Percentiles rank a stretch among this genome's conserved stretches.
These are phyloP conservation scores for Adansonia gregorii DNA, from an alignment of 441 rosid genomes.

Conservation along the genomic window DNA sequence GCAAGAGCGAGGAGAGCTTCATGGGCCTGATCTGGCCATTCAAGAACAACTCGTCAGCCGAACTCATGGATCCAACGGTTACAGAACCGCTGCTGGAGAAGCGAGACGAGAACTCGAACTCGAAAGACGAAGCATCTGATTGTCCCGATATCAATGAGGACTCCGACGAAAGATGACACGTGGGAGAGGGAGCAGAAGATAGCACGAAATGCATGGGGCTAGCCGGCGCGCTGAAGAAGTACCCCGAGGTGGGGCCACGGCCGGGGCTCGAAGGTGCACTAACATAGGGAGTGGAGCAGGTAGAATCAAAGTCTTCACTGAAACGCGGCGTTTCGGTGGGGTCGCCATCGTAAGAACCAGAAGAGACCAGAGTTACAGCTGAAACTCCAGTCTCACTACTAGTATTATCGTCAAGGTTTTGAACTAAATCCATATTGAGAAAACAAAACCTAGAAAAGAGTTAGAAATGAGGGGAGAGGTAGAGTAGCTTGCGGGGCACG, in stretches of 20 bases:
- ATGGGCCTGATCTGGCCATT: constrained; percentile 52
- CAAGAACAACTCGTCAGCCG: constrained; percentile 50
- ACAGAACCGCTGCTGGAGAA: constrained; percentile 29
- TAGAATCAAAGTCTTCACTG: constrained; percentile 38
- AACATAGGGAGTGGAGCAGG: constrained; percentile 45
- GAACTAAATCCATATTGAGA: constrained; percentile 26
- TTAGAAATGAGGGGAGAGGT: not conserved
- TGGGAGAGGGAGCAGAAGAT: constrained; percentile 28
- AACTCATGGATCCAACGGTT: constrained; percentile 40
- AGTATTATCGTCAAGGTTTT: constrained; percentile 4
- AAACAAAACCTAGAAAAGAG: not conserved
- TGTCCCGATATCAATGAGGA: constrained; percentile 25
- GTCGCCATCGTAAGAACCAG: constrained; percentile 16
- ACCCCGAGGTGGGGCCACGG: constrained; percentile 32
- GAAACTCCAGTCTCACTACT: not conserved
- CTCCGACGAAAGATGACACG: constrained; percentile 15
- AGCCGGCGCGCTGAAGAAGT: constrained; percentile 46
- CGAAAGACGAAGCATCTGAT: constrained; percentile 24
- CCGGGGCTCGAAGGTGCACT: constrained; percentile 49
- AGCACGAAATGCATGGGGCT: constrained; percentile 46
- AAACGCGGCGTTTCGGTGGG: constrained; percentile 31
- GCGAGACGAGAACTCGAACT: constrained; percentile 43
- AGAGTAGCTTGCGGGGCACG: constrained; percentile 32
- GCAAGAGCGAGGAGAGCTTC: constrained; percentile 51
- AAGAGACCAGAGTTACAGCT: not conserved